Conservation (phyloP, 371 early-diverging fungal species). For the Syncephalastrum contaminatum region DNA sequence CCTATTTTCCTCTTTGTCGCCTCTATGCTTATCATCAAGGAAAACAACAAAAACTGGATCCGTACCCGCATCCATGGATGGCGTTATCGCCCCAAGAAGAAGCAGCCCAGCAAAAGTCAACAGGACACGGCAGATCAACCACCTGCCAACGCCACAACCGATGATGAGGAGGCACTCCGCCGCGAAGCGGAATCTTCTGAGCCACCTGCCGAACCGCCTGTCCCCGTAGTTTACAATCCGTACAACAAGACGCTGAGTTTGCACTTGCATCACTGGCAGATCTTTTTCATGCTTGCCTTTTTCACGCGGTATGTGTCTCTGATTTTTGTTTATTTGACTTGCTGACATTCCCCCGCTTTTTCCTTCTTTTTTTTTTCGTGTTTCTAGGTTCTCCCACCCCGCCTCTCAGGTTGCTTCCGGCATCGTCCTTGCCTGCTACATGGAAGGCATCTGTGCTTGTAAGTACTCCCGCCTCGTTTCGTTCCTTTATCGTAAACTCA, state of each 20-base stretch:
- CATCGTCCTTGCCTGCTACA: constrained; percentile 72
- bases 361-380: background rate
- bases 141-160: constrained; percentile 4
- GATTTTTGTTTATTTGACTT: background rate
- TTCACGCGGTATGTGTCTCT: constrained; percentile 54
- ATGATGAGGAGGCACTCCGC: constrained; percentile 1
- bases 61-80: constrained; percentile 18
- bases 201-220: background rate
- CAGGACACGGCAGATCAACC: background rate
- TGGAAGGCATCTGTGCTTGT: constrained; percentile 70
- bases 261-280: constrained; percentile 88
- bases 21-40: constrained; percentile 40
- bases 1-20: constrained; percentile 47
- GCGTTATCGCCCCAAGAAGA: constrained; percentile 7
- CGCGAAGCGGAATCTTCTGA: no score
- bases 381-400: constrained; percentile 60
- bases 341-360: no score
- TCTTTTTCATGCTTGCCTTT: constrained; percentile 82
- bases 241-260: constrained; percentile 32
- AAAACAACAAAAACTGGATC: constrained; percentile 42
- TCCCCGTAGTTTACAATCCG: constrained; percentile 8
- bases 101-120: constrained; percentile 5
- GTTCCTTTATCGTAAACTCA: background rate
- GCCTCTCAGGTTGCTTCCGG: constrained; percentile 78
- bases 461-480: constrained; percentile 12